These are phyloP conservation scores for Dothidotthia symphoricarpi DNA, from an alignment of 2,329 filamentous ascomycete species.

Conservation along the genomic window DNA sequence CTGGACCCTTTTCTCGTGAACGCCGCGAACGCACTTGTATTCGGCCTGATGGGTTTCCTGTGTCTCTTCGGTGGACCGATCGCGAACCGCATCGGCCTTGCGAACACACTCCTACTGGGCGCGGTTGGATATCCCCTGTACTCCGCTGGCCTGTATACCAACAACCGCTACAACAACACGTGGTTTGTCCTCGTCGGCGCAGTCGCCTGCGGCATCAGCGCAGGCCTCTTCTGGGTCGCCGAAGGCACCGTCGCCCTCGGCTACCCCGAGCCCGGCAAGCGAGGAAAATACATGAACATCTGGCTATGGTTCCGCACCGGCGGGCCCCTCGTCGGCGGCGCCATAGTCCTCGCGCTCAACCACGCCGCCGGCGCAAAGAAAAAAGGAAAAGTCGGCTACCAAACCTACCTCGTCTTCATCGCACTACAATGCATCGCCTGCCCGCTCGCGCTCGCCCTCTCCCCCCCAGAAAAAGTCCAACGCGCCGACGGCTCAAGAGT, in stretches of 20 bases:
- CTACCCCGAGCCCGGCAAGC: slow-evolving; percentile 50
- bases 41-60: slow-evolving; percentile 48
- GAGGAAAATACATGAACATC: slow-evolving; percentile 50
- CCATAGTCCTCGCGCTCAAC: slow-evolving; percentile 50
- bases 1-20: slow-evolving; percentile 55
- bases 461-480: slow-evolving; percentile 45
- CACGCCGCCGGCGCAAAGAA: slow-evolving; percentile 27
- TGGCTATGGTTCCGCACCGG: slow-evolving; percentile 53
- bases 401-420: slow-evolving; percentile 48
- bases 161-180: slow-evolving; percentile 52
- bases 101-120: slow-evolving; percentile 48
- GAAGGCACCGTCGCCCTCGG: slow-evolving; percentile 53
- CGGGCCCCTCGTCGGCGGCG: slow-evolving; percentile 51
- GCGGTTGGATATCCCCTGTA: slow-evolving; percentile 53
- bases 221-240: slow-evolving; percentile 53
- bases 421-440: slow-evolving; percentile 41
- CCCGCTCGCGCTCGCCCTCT: slow-evolving; percentile 43
- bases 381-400: slow-evolving; percentile 36
- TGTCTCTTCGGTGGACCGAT: slow-evolving; percentile 52
- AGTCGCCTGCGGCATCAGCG: slow-evolving; percentile 50
- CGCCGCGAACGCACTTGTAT: slow-evolving; percentile 54
- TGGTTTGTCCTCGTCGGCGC: slow-evolving; percentile 55
- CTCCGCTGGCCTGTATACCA: slow-evolving; percentile 45
- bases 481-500: slow-evolving; percentile 44
- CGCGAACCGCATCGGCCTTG: slow-evolving; percentile 51